phyloP scores from a whole-genome alignment of 371 early-diverging fungal species.

The Mortierella sp. region DNA sequence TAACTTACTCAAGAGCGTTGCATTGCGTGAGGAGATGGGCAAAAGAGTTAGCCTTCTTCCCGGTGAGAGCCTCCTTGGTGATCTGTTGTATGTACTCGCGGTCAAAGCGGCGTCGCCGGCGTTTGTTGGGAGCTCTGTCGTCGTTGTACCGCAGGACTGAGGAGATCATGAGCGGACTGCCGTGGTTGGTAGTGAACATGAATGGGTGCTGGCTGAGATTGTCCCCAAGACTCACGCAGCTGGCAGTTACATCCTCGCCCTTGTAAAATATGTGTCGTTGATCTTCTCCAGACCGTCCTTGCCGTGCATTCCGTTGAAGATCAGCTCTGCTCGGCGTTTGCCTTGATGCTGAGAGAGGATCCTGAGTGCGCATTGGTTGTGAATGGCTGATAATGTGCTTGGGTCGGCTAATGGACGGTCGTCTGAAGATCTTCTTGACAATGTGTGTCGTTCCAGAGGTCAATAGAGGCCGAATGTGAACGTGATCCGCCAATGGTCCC shows the following conservation, averaged over 20 bases:
- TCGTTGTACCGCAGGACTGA: conserved; percentile 50
- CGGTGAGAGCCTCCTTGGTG: conserved; percentile 53
- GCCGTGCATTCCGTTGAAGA: conserved; percentile 11
- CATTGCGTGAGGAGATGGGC: conserved; percentile 48
- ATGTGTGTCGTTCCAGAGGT: conserved; percentile 47
- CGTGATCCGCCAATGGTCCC: conserved; percentile 46
- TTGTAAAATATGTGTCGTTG: conserved; percentile 48
- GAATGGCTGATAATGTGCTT: conserved; percentile 29
- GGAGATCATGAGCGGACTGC: conserved; percentile 47
- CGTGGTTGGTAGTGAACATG: conserved; percentile 52
- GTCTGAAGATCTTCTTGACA: conserved; percentile 47
- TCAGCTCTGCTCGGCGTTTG: conserved; percentile 12
- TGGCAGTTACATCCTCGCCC: conserved; percentile 32
- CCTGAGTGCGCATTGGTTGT: conserved; percentile 14
- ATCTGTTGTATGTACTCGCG: conserved; percentile 57
- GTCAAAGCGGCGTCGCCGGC: conserved; percentile 41
- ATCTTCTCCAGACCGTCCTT: conserved; percentile 23
- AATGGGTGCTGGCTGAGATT: conserved; percentile 50
- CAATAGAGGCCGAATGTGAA: conserved; percentile 41
- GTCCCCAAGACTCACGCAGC: conserved; percentile 46
- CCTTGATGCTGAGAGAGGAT: conserved; percentile 6
- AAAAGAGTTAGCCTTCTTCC: conserved; percentile 55
- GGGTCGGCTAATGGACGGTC: conserved; percentile 29
- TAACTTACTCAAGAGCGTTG: conserved; percentile 44
- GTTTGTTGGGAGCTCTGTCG: conserved; percentile 51